Base-by-base conservation (phyloP, 2,329 filamentous ascomycete genomes). In the Phymatotrichopsis omnivora region DNA sequence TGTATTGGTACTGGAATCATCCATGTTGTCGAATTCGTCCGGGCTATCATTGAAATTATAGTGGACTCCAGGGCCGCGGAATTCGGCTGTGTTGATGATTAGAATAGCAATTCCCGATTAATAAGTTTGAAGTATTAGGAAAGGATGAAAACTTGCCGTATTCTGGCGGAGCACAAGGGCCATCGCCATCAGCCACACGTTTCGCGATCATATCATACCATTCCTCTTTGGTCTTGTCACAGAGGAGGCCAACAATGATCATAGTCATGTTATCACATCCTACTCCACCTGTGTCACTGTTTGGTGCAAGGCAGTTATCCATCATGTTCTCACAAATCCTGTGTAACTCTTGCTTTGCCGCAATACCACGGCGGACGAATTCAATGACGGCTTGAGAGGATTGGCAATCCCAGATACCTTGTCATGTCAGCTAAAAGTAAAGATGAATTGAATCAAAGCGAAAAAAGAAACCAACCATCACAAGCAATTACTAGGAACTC, bases 201-300 rank as follows among this genome's bases (percentile, higher is more conserved):
- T 82, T 85, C 60, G 82, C 85, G 65, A 98, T 82, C 70, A 87
- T 81, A 61, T 95, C 85, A 66, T 98, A 98, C 91, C 91, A 98
- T 69, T 95, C 82, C 62, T 95, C 87, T 75, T 93, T 93, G 59
- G 79, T 83, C 73, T 84, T 86, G 64, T 89, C 91, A 19, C 52
- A 45, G 57, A 98, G 75, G 63, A 98, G 78, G 57, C 82, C 91
- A 61, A 98, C 70, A 56, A 98, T 75, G 58, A 81, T 71, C 82
- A 98, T 96, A 57, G 91, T 98, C 91, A 98, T 98, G 72, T 98
- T 98, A 71, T 98, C 91, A 65, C 91, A 98, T 52, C 91, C 91
- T 52, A 98, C 89, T 54, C 91, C 91, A 44, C 91, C 91, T 24
- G 89, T 95, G 68, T 98, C 91, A 57, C 87, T 94, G 74, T 93